Evolutionary conservation across 2,329 filamentous ascomycete genomes (phyloP).

Genomic region (Aaosphaeria arxii): DNA sequence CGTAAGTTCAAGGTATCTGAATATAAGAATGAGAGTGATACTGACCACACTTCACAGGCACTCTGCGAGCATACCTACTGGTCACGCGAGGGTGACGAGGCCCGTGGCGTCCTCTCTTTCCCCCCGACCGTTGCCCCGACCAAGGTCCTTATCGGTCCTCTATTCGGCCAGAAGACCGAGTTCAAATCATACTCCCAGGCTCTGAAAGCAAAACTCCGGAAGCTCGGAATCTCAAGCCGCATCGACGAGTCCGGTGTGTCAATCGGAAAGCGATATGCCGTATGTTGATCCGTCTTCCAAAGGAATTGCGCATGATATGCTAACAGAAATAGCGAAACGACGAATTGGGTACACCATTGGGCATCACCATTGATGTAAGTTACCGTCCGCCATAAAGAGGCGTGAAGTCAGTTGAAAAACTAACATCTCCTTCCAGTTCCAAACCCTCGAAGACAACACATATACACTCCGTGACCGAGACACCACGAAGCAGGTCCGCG

Average conservation of each 20-base stretch:
- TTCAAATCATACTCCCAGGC: conserved; percentile 76
- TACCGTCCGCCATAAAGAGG: background rate
- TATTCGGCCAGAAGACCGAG: conserved; percentile 73
- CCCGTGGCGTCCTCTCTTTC: conserved; percentile 76
- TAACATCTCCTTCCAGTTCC: conserved; percentile 54
- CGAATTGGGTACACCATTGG: conserved; percentile 90
- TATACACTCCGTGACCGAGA: conserved; percentile 86
- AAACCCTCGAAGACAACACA: conserved; percentile 82
- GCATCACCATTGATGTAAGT: conserved; percentile 74
- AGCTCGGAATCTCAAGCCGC: conserved; percentile 74
- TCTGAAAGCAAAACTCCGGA: conserved; percentile 73
- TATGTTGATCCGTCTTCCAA: conserved; percentile 9
- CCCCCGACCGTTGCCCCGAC: conserved; percentile 80
- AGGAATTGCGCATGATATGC: conserved; percentile 1
- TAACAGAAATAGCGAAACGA: conserved; percentile 65
- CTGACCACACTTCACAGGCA: conserved; percentile 72
- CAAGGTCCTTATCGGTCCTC: conserved; percentile 88
- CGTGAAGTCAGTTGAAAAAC: too few species aligned
- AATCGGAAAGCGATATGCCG: conserved; percentile 82
- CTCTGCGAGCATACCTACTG: conserved; percentile 95
- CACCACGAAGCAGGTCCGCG: conserved; percentile 85
- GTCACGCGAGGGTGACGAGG: conserved; percentile 80
- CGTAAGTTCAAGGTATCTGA: conserved; percentile 31
- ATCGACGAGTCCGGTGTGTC: conserved; percentile 88
- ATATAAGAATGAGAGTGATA: background rate